These are phyloP conservation scores for Crucihimalaya himalaica DNA, from an alignment of 345 rosid species.

Conservation along the genomic window DNA sequence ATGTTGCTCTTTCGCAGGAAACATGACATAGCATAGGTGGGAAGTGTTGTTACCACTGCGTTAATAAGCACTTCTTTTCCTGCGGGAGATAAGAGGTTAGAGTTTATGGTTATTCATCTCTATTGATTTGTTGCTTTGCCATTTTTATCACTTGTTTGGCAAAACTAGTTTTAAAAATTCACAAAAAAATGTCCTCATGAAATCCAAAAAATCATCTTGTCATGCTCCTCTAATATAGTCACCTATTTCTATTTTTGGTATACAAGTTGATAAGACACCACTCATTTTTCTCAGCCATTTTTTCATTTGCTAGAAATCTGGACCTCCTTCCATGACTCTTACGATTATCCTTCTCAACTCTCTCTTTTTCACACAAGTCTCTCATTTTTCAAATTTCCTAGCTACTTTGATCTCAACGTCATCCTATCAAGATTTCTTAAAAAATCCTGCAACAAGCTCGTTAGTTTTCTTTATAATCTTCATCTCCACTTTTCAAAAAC, in stretches of 20 bases:
- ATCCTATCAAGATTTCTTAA: constrained; percentile 18
- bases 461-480: constrained; percentile 17
- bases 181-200: neutral
- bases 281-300: constrained; percentile 48
- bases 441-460: neutral
- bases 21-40: too few species aligned
- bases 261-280: constrained; percentile 23
- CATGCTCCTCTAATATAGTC: constrained; percentile 41
- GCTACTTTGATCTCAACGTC: constrained; percentile 22
- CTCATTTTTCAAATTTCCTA: constrained; percentile 15
- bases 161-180: too few species aligned
- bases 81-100: too few species aligned
- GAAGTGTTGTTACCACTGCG: too few species aligned
- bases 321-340: constrained; percentile 44
- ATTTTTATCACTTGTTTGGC: too few species aligned
- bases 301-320: constrained; percentile 43
- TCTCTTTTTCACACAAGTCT: constrained; percentile 29
- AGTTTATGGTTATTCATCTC: too few species aligned
- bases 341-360: constrained; percentile 35
- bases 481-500: neutral
- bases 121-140: too few species aligned
- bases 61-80: too few species aligned
- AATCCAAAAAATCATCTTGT: neutral
- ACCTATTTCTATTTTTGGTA: constrained; percentile 30
- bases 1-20: too few species aligned